Evolutionary conservation across 371 early-diverging fungal genomes (phyloP).

Genomic region (Mucor irregularis): DNA sequence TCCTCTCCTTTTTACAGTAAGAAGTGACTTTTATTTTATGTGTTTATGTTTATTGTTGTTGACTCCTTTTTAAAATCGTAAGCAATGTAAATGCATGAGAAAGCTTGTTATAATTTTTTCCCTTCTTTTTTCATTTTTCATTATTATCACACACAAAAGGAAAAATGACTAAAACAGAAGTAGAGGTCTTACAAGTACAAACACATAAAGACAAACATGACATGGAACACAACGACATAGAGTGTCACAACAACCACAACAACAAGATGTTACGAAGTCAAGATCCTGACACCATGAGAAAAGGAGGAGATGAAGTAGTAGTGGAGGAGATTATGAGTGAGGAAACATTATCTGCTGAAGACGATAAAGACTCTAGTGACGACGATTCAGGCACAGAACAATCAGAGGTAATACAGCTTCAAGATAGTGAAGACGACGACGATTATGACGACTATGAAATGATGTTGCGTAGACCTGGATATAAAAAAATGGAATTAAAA

Average conservation of each 20-base stretch:
- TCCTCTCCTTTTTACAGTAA: no score
- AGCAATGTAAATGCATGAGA: no score
- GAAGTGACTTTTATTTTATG: neutral
- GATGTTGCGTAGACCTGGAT: neutral
- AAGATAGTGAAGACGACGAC: neutral
- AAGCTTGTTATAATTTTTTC: no score
- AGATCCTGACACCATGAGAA: neutral
- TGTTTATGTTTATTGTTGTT: no score
- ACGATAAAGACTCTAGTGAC: no score
- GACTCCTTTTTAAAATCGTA: no score
- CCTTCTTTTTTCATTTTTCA: neutral
- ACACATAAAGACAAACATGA: no score
- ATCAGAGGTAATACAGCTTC: neutral
- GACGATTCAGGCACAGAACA: neutral
- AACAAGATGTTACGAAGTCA: no score
- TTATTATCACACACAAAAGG: neutral
- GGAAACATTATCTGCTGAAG: no score
- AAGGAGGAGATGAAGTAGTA: neutral
- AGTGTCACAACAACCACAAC: no score
- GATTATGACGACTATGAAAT: neutral
- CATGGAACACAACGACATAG: no score
- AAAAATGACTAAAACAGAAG: neutral
- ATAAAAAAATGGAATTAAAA: constrained; percentile 19
- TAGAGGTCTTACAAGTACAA: no score
- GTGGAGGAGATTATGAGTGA: neutral